phyloP scores from a whole-genome alignment of 805 yeast genomes.

The Cyberlindnera nakhonratchasimensis region DNA sequence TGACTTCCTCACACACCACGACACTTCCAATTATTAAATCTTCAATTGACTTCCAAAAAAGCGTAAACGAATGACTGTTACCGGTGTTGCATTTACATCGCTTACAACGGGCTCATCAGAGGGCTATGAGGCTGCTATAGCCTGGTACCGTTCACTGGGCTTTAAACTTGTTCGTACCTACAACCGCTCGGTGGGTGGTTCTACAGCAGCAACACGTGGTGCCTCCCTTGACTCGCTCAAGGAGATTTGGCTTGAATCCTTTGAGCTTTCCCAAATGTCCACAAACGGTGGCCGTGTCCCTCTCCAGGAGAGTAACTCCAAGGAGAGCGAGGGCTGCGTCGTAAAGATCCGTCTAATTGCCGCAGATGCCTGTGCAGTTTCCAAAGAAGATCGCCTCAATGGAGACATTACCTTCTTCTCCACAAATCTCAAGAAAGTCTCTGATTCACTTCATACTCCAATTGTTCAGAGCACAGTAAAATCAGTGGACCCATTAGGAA shows the following conservation, averaged over 20 bases:
- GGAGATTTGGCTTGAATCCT: conserved; percentile 72
- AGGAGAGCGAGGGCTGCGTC: conserved; percentile 43
- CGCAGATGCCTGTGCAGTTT: conserved; percentile 13
- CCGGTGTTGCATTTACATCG: conserved; percentile 55
- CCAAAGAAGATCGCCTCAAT: conserved; percentile 31
- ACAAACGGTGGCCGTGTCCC: conserved; percentile 58
- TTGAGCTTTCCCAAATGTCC: conserved; percentile 52
- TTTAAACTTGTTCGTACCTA: conserved; percentile 58
- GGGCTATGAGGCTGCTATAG: conserved; percentile 43
- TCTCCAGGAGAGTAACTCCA: conserved; percentile 39
- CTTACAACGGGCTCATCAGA: conserved; percentile 51
- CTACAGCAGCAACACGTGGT: conserved; percentile 43
- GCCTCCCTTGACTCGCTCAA: conserved; percentile 61
- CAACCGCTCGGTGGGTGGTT: conserved; percentile 43
- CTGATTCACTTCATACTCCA: conserved; percentile 19
- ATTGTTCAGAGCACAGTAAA: conserved; percentile 20
- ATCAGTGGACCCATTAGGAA: conserved; percentile 64
- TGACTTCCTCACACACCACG: no score
- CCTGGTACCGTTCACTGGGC: conserved; percentile 61
- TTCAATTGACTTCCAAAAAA: not conserved
- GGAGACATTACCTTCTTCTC: conserved; percentile 41
- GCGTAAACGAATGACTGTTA: conserved; percentile 20
- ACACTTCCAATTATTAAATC: not conserved
- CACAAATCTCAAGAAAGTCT: conserved; percentile 33
- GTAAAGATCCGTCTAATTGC: conserved; percentile 42